phyloP scores from a whole-genome alignment of 2,329 filamentous ascomycete genomes.

The Pyricularia sp. region DNA sequence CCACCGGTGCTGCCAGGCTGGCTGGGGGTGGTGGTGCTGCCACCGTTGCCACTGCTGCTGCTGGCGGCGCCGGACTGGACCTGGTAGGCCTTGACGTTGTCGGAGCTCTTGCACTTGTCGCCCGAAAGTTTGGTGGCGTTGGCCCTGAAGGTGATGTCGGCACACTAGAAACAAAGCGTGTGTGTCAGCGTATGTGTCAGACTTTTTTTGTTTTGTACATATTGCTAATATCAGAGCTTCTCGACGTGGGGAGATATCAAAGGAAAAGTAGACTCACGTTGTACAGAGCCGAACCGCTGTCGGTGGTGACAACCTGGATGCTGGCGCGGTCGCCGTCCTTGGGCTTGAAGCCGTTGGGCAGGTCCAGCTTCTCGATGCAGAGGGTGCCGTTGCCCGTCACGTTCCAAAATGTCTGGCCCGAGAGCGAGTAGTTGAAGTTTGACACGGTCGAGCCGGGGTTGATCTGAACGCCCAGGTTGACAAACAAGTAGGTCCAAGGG shows the following conservation, averaged over 20 bases:
- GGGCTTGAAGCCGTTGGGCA: slow-evolving; percentile 37
- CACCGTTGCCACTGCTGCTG: slow-evolving; percentile 6
- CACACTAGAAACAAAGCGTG: slow-evolving; percentile 36
- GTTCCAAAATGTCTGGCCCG: slow-evolving; percentile 40
- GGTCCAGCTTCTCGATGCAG: slow-evolving; percentile 46
- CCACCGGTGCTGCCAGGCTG: slow-evolving; percentile 7
- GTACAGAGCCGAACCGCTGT: slow-evolving; percentile 49
- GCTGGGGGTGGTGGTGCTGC: slow-evolving; percentile 6
- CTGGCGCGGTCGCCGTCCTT: slow-evolving; percentile 49
- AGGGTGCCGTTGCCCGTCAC: slow-evolving; percentile 49
- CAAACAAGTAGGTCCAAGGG: slow-evolving; percentile 36
- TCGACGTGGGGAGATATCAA: slow-evolving; percentile 1
- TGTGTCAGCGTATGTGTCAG: not conserved
- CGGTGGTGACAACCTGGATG: slow-evolving; percentile 56
- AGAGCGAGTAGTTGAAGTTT: slow-evolving; percentile 58
- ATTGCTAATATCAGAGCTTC: slow-evolving; percentile 3
- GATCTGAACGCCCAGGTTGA: slow-evolving; percentile 34
- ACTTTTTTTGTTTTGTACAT: slow-evolving; percentile 3
- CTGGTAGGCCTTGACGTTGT: slow-evolving; percentile 29
- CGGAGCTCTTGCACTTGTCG: slow-evolving; percentile 44
- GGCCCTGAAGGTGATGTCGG: slow-evolving; percentile 55
- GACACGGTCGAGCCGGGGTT: slow-evolving; percentile 30
- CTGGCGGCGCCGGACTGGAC: slow-evolving; percentile 18
- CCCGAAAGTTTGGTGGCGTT: slow-evolving; percentile 30
- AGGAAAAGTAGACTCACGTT: slow-evolving; percentile 29